A percentile compares a stretch with the other conserved stretches of the same genome.
Conservation (phyloP, 179 eudicot species). For the Camellia oleifera region DNA sequence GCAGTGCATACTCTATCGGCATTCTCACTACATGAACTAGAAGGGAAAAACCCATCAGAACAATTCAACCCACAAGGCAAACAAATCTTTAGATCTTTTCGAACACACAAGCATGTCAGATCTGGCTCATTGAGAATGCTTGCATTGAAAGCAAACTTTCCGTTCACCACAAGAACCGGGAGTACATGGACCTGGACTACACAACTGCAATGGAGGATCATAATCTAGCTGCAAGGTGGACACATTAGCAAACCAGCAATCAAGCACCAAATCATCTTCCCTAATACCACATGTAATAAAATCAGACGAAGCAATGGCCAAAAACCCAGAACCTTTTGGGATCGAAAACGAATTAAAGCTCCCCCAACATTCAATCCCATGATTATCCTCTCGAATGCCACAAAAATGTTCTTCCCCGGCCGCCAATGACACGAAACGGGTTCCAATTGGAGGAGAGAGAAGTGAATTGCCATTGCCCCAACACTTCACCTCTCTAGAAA, state of each 20-base stretch:
- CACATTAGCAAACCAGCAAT: constrained; percentile 73
- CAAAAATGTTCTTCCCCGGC: constrained; percentile 76
- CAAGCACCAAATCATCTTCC: constrained; percentile 81
- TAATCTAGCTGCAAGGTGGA: constrained; percentile 31
- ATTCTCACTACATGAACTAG: constrained; percentile 60
- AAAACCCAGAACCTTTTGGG: constrained; percentile 73
- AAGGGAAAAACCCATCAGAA: constrained; percentile 64
- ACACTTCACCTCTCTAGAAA: constrained; percentile 58
- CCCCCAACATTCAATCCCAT: constrained; percentile 88
- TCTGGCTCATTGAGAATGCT: constrained; percentile 72
- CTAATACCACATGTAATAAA: constrained; percentile 73
- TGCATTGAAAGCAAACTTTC: constrained; percentile 69
- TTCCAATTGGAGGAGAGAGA: constrained; percentile 41
- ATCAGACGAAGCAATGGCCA: constrained; percentile 62
- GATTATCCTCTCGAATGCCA: constrained; percentile 81
- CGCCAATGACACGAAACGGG: constrained; percentile 53
- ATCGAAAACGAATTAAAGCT: constrained; percentile 53
- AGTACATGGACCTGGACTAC: constrained; percentile 82
- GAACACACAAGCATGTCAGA: constrained; percentile 58
- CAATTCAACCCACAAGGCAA: constrained; percentile 77
- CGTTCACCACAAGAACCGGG: constrained; percentile 49
- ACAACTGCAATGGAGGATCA: constrained; percentile 89
- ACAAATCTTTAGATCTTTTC: constrained; percentile 71
- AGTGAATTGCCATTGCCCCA: constrained; percentile 50
- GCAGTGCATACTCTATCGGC: constrained; percentile 75